Percentiles rank a stretch among this genome's conserved stretches.
phyloP scores from a whole-genome alignment of 306 rosid species.

The Inga leiocalycina region DNA sequence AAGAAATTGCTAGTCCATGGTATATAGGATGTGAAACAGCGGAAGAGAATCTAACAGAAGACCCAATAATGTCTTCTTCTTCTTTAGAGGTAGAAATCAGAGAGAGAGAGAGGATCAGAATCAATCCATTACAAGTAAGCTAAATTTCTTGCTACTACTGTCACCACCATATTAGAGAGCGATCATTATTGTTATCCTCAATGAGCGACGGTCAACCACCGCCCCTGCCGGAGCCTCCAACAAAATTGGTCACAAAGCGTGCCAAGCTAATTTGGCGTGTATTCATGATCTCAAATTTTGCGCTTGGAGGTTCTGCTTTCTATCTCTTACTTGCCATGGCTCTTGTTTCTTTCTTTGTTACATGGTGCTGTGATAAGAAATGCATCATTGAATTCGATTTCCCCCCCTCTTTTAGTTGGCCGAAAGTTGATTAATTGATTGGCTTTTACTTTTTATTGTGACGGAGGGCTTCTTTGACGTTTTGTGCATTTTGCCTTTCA shows the following conservation, averaged over 20 bases:
- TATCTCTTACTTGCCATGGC: neutral
- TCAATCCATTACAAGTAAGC: neutral
- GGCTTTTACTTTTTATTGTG: neutral
- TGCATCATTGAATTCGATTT: neutral
- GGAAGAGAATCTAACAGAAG: neutral
- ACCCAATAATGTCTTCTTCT: neutral
- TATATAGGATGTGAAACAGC: neutral
- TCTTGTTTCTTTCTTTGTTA: neutral
- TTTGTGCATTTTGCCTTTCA: neutral
- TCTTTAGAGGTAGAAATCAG: neutral
- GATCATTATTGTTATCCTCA: neutral
- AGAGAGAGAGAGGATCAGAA: neutral
- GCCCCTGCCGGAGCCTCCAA: conserved; percentile 44
- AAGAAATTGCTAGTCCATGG: neutral
- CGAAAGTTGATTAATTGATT: neutral
- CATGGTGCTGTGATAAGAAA: neutral
- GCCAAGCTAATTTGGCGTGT: conserved; percentile 77
- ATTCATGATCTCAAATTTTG: conserved; percentile 75
- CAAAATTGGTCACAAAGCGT: conserved; percentile 48
- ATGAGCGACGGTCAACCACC: conserved; percentile 40
- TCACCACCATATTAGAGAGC: neutral
- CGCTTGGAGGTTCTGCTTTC: conserved; percentile 63
- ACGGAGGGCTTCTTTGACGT: neutral
- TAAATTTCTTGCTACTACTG: neutral
- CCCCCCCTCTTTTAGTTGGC: neutral